phyloP scores from a whole-genome alignment of 306 rosid genomes.

The Cucurbita maxima region DNA sequence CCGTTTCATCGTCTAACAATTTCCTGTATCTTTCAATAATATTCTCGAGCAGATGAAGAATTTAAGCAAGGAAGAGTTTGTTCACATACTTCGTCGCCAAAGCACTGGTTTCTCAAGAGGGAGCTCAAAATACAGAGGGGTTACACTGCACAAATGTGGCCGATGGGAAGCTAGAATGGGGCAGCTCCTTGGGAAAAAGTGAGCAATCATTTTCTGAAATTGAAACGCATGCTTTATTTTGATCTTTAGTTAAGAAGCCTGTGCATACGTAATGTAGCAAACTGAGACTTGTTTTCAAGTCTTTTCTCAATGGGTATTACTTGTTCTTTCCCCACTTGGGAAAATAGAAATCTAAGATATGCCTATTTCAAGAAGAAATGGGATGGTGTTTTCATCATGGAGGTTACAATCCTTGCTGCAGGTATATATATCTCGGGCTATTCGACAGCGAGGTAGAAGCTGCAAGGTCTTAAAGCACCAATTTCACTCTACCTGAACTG shows the following conservation, averaged over 20 bases:
- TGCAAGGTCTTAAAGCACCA: conserved; percentile 98
- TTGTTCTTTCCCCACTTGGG: conserved; percentile 35
- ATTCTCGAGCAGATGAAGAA: conserved; percentile 50
- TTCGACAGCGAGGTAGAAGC: conserved; percentile 99
- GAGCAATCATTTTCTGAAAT: conserved; percentile 38
- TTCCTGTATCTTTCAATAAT: conserved; percentile 4
- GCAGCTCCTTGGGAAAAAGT: conserved; percentile 98
- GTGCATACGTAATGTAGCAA: conserved; percentile 9
- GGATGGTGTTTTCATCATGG: conserved; percentile 65
- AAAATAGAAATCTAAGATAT: conserved; percentile 31
- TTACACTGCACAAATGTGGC: conserved; percentile 96
- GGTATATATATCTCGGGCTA: conserved; percentile 99
- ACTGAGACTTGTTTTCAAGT: conserved; percentile 22
- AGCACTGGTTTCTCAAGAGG: conserved; percentile 97
- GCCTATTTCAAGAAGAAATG: conserved; percentile 56
- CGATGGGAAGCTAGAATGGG: conserved; percentile 99
- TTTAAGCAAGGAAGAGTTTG: conserved; percentile 81
- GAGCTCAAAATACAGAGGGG: conserved; percentile 91
- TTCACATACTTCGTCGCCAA: conserved; percentile 93
- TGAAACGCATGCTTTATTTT: conserved; percentile 1
- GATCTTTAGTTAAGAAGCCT: conserved; percentile 11
- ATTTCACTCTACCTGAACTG: conserved; percentile 67
- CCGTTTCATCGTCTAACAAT: neutral
- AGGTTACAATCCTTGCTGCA: conserved; percentile 95
- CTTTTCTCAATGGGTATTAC: conserved; percentile 26